Percentiles rank a stretch among this genome's conserved stretches.
Conservation (phyloP, 2,329 filamentous ascomycete genomes). For the Aquanectria penicillioides region DNA sequence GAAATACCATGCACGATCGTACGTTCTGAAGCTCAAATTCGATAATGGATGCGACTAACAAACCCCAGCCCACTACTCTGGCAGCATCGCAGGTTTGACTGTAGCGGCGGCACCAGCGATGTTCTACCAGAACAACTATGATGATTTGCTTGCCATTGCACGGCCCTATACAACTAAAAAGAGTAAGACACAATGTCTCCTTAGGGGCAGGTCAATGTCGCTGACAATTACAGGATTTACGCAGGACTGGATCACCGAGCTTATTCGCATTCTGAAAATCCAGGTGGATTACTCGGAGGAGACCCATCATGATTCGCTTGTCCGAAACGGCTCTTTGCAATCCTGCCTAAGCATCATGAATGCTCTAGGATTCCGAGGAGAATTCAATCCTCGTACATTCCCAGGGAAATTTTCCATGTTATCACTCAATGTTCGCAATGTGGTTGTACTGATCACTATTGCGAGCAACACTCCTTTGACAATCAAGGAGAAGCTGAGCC, state of each 20-base stretch:
- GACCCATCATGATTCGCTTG: constrained; percentile 74
- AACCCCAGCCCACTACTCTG: constrained; percentile 60
- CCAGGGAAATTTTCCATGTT: constrained; percentile 80
- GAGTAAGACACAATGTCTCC: constrained; percentile 32
- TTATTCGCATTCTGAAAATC: constrained; percentile 75
- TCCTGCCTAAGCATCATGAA: constrained; percentile 82
- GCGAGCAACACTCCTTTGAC: constrained; percentile 65
- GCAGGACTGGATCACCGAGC: constrained; percentile 70
- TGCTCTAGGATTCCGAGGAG: constrained; percentile 77
- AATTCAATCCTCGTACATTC: constrained; percentile 69
- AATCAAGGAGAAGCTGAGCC: constrained; percentile 65
- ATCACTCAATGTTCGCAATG: constrained; percentile 78
- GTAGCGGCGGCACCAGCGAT: constrained; percentile 59
- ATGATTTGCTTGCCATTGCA: constrained; percentile 78
- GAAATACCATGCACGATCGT: constrained; percentile 61
- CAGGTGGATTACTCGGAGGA: constrained; percentile 87
- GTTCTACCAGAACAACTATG: constrained; percentile 63
- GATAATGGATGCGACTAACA: constrained; percentile 32
- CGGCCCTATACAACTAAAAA: constrained; percentile 56
- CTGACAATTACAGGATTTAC: constrained; percentile 61
- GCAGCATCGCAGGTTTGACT: constrained; percentile 70
- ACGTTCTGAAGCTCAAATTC: constrained; percentile 16
- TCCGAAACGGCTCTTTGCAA: constrained; percentile 78
- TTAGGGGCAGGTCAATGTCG: neutral
- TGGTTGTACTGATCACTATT: constrained; percentile 72